These are phyloP conservation scores for Naegleria gruberi DNA, from an alignment of 208 protist species.

Conservation along the genomic window DNA sequence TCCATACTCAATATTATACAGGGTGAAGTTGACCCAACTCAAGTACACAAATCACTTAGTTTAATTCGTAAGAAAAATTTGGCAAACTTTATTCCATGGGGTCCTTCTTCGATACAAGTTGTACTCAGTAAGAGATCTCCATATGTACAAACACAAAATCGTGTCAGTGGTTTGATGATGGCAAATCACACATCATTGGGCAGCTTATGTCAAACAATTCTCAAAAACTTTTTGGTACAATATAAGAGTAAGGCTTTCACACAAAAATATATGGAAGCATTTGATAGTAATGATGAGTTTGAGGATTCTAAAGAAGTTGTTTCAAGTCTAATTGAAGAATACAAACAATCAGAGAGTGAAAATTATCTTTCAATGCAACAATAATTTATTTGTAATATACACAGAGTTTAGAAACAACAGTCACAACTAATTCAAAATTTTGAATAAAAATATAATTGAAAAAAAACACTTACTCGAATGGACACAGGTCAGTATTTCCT, in stretches of 20 bases:
- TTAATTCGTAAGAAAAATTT: conserved; percentile 91
- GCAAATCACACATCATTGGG: conserved; percentile 98
- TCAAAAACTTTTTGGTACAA: conserved; percentile 85
- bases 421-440: background rate
- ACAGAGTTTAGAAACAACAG: background rate
- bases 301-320: conserved; percentile 83
- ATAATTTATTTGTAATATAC: background rate
- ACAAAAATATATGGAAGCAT: conserved; percentile 81
- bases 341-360: conserved; percentile 50
- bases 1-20: conserved; percentile 98
- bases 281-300: conserved; percentile 83
- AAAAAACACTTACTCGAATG: conserved; percentile 13
- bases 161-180: conserved; percentile 96
- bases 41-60: conserved; percentile 97
- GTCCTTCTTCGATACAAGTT: conserved; percentile 87
- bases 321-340: conserved; percentile 89
- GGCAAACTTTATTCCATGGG: conserved; percentile 98
- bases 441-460: background rate
- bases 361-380: background rate
- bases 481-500: conserved; percentile 4
- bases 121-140: conserved; percentile 86
- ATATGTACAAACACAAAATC: conserved; percentile 88
- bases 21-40: conserved; percentile 94
- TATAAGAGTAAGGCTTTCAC: conserved; percentile 82
- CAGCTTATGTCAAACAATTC: conserved; percentile 77